Conservation (phyloP, 164 flowering plant species). For the Kingdonia uniflora region DNA sequence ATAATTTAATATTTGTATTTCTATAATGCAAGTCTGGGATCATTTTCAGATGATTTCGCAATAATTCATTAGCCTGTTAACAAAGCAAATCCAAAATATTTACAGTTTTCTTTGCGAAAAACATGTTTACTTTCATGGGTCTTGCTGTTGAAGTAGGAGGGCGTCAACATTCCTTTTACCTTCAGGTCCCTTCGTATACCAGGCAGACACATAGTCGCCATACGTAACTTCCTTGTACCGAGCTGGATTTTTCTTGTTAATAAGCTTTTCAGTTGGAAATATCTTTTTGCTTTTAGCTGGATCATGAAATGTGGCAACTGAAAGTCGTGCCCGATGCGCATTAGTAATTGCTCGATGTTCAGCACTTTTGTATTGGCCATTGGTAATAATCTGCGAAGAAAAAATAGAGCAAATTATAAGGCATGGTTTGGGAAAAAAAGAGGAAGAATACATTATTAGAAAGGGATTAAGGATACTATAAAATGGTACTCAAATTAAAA, state of each 20-base stretch:
- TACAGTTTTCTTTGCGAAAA: no score
- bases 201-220: conserved; percentile 76
- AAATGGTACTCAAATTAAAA: no score
- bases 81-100: no score
- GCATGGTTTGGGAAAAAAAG: no score
- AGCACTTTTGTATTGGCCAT: conserved; percentile 64
- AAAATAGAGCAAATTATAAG: no score
- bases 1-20: no score
- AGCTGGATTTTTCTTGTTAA: conserved; percentile 24
- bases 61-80: no score
- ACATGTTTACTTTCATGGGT: no score
- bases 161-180: conserved; percentile 85
- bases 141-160: conserved; percentile 24
- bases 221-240: conserved; percentile 47
- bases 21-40: no score
- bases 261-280: conserved; percentile 47
- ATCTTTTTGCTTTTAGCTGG: conserved; percentile 59
- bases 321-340: conserved; percentile 45
- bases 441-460: no score
- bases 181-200: conserved; percentile 91
- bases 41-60: no score
- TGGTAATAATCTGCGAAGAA: conserved; percentile 52
- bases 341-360: conserved; percentile 75
- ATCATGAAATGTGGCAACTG: conserved; percentile 89
- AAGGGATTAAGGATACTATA: no score